These are phyloP conservation scores for Penicillium sclerotigenum DNA, from an alignment of 2,329 filamentous ascomycete genomes.

Conservation along the genomic window DNA sequence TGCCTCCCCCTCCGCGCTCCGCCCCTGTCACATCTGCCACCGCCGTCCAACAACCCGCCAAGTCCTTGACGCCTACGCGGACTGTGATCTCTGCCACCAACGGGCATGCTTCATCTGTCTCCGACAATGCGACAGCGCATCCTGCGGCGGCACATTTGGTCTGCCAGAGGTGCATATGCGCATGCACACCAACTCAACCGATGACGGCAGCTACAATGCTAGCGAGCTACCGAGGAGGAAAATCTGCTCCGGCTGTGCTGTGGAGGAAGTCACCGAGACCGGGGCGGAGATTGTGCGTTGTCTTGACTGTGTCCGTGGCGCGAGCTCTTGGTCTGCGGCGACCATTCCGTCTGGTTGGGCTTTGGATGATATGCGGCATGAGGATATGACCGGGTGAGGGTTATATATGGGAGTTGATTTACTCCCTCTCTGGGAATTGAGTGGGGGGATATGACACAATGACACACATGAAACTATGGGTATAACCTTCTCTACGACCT, in stretches of 20 bases:
- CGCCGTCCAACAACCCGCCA: slow-evolving; percentile 40
- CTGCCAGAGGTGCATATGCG: background rate
- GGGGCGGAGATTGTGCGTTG: slow-evolving; percentile 39
- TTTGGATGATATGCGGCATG: slow-evolving; percentile 17
- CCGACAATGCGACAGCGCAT: slow-evolving; percentile 36
- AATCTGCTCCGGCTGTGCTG: slow-evolving; percentile 41
- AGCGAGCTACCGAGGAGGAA: slow-evolving; percentile 22
- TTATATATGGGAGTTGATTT: background rate
- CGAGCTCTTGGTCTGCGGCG: slow-evolving; percentile 13
- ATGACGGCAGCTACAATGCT: background rate
- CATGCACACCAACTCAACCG: background rate
- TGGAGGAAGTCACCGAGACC: slow-evolving; percentile 38
- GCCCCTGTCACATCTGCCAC: slow-evolving; percentile 44
- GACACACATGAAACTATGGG: background rate
- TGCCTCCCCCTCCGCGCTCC: slow-evolving; percentile 30
- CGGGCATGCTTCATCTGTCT: slow-evolving; percentile 45
- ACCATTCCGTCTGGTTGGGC: slow-evolving; percentile 13
- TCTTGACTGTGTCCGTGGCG: slow-evolving; percentile 34
- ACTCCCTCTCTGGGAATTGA: background rate
- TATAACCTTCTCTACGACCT: background rate
- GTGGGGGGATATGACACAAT: background rate
- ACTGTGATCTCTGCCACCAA: slow-evolving; percentile 40
- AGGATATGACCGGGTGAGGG: slow-evolving; percentile 7
- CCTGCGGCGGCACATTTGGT: slow-evolving; percentile 24
- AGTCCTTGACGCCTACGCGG: slow-evolving; percentile 41